Evolutionary conservation across 2,329 filamentous ascomycete genomes (phyloP).

Genomic region (Apiospora saccharicola): DNA sequence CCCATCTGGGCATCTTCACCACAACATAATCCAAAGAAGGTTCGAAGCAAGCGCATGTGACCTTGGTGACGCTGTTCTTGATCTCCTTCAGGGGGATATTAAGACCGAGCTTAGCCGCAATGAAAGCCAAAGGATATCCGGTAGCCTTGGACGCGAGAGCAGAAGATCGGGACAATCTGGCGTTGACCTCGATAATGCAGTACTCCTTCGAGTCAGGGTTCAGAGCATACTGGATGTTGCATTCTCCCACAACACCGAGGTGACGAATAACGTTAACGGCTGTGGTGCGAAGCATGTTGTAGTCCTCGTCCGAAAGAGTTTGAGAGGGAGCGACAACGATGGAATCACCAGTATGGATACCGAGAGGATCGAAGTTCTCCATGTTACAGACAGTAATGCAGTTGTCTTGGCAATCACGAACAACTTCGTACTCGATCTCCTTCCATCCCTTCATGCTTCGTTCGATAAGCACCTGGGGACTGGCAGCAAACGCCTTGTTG

Average conservation of each 20-base stretch:
- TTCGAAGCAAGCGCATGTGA: constrained; percentile 97
- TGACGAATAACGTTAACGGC: constrained; percentile 97
- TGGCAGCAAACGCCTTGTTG: constrained; percentile 92
- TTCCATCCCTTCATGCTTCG: constrained; percentile 99
- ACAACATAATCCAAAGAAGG: constrained; percentile 98
- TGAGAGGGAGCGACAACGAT: constrained; percentile 98
- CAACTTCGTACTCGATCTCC: constrained; percentile 98
- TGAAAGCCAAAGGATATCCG: constrained; percentile 94
- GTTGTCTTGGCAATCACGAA: constrained; percentile 94
- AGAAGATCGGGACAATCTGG: constrained; percentile 92
- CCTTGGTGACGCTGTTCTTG: constrained; percentile 93
- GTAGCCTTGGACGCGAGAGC: constrained; percentile 97
- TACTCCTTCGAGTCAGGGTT: constrained; percentile 96
- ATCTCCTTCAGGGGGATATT: constrained; percentile 96
- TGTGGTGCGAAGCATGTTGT: constrained; percentile 98
- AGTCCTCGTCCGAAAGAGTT: constrained; percentile 95
- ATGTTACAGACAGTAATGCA: constrained; percentile 99
- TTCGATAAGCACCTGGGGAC: constrained; percentile 95
- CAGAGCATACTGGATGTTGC: constrained; percentile 97
- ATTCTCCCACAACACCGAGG: constrained; percentile 96
- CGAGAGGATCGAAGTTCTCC: constrained; percentile 99
- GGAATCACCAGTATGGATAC: constrained; percentile 97
- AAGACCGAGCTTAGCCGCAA: constrained; percentile 94
- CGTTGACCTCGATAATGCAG: constrained; percentile 99
- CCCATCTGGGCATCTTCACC: constrained; percentile 98